Percentiles rank a stretch among this genome's conserved stretches.
phyloP scores from a whole-genome alignment of 208 protist genomes.

The Acanthamoeba healyi region DNA sequence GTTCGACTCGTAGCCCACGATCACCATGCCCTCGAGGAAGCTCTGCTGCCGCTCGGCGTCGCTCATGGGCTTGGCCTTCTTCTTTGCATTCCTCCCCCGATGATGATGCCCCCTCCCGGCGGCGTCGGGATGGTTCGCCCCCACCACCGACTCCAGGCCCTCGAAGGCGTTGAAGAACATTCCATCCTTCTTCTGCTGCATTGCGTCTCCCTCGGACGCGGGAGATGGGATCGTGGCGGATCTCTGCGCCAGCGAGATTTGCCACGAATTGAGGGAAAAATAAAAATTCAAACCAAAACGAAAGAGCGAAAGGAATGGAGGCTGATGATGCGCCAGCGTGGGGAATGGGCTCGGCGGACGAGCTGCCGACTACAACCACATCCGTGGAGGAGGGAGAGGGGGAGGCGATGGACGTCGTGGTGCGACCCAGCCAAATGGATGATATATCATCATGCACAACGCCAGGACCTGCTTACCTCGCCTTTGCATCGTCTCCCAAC shows the following conservation, averaged over 20 bases:
- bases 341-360: neutral
- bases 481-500: neutral
- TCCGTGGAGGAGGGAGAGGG: neutral
- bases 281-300: neutral
- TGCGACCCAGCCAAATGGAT: too few species aligned
- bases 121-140: too few species aligned
- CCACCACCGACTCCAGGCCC: neutral
- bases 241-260: too few species aligned
- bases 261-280: too few species aligned
- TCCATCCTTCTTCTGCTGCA: constrained; percentile 60
- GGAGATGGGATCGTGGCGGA: neutral
- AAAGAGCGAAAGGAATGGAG: neutral
- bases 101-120: neutral
- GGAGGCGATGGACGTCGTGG: neutral
- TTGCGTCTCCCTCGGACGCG: neutral
- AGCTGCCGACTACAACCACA: neutral
- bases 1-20: constrained; percentile 50
- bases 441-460: neutral
- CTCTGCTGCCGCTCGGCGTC: neutral
- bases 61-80: neutral
- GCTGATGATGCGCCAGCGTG: neutral
- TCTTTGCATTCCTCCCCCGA: neutral
- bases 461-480: neutral
- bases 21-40: constrained; percentile 1
- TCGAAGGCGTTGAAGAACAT: constrained; percentile 71